Evolutionary conservation across 768 basidiomycete genomes (phyloP).

Genomic region (Leccinellum rugosiceps): DNA sequence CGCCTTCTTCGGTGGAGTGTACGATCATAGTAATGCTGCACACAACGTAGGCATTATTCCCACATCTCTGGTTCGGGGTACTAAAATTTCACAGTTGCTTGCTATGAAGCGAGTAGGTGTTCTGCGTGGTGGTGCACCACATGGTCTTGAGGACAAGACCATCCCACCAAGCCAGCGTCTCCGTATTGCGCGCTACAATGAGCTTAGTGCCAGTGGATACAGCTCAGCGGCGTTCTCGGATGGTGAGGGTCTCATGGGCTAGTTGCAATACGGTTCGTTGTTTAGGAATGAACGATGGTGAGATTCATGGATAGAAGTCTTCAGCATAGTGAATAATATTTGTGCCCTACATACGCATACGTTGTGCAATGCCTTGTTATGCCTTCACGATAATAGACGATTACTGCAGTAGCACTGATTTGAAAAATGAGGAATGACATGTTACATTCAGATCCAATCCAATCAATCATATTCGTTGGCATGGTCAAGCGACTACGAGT

Average conservation of each 20-base stretch:
- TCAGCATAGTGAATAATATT: slow-evolving; percentile 4
- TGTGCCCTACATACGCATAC: slow-evolving; percentile 4
- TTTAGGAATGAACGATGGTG: not conserved
- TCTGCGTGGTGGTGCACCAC: slow-evolving; percentile 49
- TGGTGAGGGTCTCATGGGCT: slow-evolving; percentile 50
- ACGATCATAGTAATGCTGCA: slow-evolving; percentile 85
- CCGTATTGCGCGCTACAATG: slow-evolving; percentile 63
- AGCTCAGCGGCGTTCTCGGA: slow-evolving; percentile 58
- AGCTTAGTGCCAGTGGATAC: slow-evolving; percentile 46
- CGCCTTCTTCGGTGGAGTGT: slow-evolving; percentile 91
- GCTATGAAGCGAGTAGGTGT: slow-evolving; percentile 58
- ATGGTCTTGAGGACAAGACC: slow-evolving; percentile 55
- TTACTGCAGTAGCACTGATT: not conserved
- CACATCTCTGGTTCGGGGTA: not conserved
- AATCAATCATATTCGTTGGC: not conserved
- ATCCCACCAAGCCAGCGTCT: slow-evolving; percentile 74
- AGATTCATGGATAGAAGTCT: slow-evolving; percentile 3
- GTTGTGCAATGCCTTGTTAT: slow-evolving; percentile 11
- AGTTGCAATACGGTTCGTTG: not conserved
- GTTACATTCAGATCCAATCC: too few species aligned
- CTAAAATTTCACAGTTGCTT: slow-evolving; percentile 20
- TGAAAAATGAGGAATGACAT: not conserved
- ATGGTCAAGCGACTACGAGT: not conserved
- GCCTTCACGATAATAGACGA: slow-evolving; percentile 4
- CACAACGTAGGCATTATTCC: slow-evolving; percentile 57